Evolutionary conservation across 257 asterid genomes (phyloP).

Genomic region (Oldenlandia corymbosa): DNA sequence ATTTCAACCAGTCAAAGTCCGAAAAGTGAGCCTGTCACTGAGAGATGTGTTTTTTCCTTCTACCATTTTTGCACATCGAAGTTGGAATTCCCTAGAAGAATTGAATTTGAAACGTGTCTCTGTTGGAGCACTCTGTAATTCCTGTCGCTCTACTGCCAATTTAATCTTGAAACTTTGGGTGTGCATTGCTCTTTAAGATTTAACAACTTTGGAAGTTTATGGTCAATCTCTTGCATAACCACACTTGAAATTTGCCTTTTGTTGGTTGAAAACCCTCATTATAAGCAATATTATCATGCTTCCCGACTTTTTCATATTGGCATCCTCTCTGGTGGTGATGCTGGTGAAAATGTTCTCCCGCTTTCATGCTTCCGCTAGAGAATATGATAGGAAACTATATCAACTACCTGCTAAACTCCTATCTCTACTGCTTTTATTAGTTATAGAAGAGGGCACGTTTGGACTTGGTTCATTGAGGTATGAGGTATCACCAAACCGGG

Average conservation of each 20-base stretch:
- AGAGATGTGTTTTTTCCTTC: too few species aligned
- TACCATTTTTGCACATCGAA: too few species aligned
- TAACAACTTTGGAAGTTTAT: neutral
- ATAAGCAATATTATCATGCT: conserved; percentile 32
- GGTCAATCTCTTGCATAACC: neutral
- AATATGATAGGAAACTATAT: neutral
- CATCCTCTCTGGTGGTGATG: neutral
- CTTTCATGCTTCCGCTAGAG: conserved; percentile 1
- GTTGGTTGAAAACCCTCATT: conserved; percentile 22
- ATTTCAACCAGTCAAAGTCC: too few species aligned
- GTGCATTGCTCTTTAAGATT: neutral
- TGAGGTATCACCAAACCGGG: neutral
- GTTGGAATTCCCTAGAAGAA: neutral
- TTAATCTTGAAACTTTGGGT: neutral
- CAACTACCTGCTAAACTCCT: neutral
- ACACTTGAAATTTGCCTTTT: conserved; percentile 9
- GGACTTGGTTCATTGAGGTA: neutral
- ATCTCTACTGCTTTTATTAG: neutral
- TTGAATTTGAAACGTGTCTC: neutral
- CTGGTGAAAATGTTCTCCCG: neutral
- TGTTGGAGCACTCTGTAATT: too few species aligned
- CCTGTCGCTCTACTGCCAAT: neutral
- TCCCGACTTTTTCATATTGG: conserved; percentile 38
- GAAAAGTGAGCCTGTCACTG: too few species aligned
- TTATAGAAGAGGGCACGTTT: neutral